Base-by-base conservation (phyloP, 2,329 filamentous ascomycete species). In the Curvularia verruculosa region DNA sequence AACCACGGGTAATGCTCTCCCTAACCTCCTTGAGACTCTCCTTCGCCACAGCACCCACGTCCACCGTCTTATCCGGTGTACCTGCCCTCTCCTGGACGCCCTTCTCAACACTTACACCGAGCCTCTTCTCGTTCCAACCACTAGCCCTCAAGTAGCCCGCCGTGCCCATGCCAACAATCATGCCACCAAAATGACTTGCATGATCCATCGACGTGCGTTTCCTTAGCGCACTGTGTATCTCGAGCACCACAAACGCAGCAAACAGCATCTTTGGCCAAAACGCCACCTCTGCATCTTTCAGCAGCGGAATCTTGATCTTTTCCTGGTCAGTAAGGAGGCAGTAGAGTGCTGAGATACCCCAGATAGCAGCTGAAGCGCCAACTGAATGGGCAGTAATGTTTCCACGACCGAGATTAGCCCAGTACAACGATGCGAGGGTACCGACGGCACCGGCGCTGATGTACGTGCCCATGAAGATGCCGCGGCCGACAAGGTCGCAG, bases 171-270 rank as follows among this genome's bases (percentile, higher is more conserved):
- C 75, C 75, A 0, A 68, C 65, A 4, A 63, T 13, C 54, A 74
- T 68, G 9, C 75, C 75, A 0, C 73, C 74, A 58, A 76, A 70
- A 69, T 77, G 75, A 58, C 70, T 72, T 1, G 71, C 72, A 64
- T 77, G 72, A 40, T 77, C 75, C 63, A 71, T 65, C 0, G 56
- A 65, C 2, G 54, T 54, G 26, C 45, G 61, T 13, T 37, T 55
- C 21, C 41, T 59, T 0, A 64, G 8, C 37, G 71, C 66, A 7
- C 53, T 61, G 2, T 45, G 51, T 12, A 74, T 51, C 51, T 77
- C 75, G 15, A 67, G 29, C 3, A 41, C 52, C 0, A 76, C 58
- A 52, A 74, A 71, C 3, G 63, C 69, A 0, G 41, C 64, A 4
- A 75, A 56, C 34, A 77, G 52, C 55, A 65, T 64, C 59, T 72